Conservation (phyloP, 306 rosid species). For the cucumber (Cucumis sativus) region DNA sequence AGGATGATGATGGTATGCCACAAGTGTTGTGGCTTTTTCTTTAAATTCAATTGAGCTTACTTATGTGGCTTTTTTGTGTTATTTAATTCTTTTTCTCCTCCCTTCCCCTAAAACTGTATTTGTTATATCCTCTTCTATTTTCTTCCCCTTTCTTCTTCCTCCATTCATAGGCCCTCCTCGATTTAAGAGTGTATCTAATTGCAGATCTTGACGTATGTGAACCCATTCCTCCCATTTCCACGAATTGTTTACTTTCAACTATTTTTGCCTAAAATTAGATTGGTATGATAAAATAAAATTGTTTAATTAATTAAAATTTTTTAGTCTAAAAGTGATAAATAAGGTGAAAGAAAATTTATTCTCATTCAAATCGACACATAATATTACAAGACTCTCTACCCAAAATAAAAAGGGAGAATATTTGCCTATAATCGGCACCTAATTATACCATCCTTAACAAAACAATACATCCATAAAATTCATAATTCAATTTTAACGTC, state of each 20-base stretch:
- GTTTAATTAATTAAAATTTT: neutral
- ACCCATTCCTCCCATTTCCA: too few species aligned
- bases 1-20: too few species aligned
- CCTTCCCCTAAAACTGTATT: too few species aligned
- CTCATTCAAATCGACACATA: neutral
- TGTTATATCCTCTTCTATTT: too few species aligned
- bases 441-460: neutral
- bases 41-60: too few species aligned
- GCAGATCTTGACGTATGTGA: too few species aligned
- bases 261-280: neutral
- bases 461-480: neutral
- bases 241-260: neutral
- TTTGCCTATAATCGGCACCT: neutral
- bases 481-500: constrained; percentile 42
- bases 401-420: neutral
- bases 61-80: too few species aligned
- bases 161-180: too few species aligned
- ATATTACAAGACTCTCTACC: neutral
- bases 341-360: neutral
- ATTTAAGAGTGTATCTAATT: too few species aligned
- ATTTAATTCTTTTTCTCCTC: too few species aligned
- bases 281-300: neutral
- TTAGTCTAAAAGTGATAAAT: neutral
- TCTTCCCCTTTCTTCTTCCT: too few species aligned
- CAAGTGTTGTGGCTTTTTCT: too few species aligned